Evolutionary conservation across 2,329 filamentous ascomycete genomes (phyloP), one percentile per base, ranked within the genome.

Genomic region (Hypoxylon sp.): DNA sequence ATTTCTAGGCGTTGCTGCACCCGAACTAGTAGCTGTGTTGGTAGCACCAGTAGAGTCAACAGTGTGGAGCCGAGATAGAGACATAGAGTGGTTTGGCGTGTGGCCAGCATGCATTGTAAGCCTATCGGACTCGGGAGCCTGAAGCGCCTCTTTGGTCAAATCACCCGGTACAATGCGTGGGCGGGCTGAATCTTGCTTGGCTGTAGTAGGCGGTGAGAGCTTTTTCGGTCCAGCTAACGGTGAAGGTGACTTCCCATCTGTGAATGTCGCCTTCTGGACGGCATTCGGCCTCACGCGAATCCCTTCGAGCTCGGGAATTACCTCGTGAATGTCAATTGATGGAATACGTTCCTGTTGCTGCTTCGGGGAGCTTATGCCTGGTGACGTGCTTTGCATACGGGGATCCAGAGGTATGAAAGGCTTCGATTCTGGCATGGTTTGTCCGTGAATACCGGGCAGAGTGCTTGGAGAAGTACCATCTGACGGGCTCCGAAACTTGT

Each of bases 71-170:
- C 84, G 76, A 3, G 87, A 87, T 10, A 88, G 78, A 0, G 86
- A 88, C 21, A 81, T 75, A 2, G 80, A 82, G 74, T 89, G 87
- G 55, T 83, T 89, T 5, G 88, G 88, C 1, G 88, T 90, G 75
- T 90, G 88, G 0, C 88, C 88, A 19, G 88, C 88, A 75, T 90
- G 85, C 83, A 90, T 86, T 0, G 83, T 88, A 43, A 89, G 82
- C 48, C 88, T 82, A 52, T 79, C 80, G 46, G 81, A 80, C 72
- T 85, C 86, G 5, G 83, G 80, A 6, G 83, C 84, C 23, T 80
- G 80, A 36, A 87, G 78, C 7, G 81, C 80, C 67, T 84, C 78
- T 56, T 84, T 76, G 2, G 84, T 84, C 56, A 82, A 78, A 36
- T 82, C 79, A 57, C 81, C 82, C 3, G 81, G 78, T 1, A 78